These are phyloP conservation scores for Wickerhamomyces strasburgensis DNA, from an alignment of 805 yeast genomes.

Conservation along the genomic window DNA sequence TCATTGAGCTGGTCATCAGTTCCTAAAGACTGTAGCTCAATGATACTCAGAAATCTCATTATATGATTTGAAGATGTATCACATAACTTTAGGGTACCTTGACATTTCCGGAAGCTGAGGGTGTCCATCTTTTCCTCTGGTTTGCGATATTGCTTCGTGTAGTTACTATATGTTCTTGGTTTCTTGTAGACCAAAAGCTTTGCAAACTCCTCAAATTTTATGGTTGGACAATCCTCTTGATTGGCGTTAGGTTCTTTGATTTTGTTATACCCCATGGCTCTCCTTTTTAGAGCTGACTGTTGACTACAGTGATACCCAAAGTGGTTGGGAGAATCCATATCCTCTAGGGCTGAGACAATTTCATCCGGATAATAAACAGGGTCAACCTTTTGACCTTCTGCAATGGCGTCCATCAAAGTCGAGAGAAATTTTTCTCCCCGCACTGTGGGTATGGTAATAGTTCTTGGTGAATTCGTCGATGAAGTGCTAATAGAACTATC, in stretches of 20 bases:
- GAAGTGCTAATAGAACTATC: not conserved
- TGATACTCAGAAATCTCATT: too few species aligned
- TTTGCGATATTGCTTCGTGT: too few species aligned
- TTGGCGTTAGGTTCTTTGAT: not conserved
- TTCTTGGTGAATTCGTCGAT: not conserved
- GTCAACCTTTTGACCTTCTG: not conserved
- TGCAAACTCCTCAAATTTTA: not conserved
- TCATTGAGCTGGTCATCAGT: too few species aligned
- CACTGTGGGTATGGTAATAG: not conserved
- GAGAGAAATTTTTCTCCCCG: not conserved
- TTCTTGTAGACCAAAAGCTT: not conserved
- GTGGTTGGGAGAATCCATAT: not conserved
- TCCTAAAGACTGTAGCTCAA: too few species aligned
- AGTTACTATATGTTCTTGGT: too few species aligned
- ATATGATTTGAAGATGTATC: too few species aligned
- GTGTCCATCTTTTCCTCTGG: too few species aligned
- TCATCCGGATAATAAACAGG: not conserved
- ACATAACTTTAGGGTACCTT: too few species aligned
- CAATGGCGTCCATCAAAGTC: not conserved
- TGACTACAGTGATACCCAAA: too few species aligned
- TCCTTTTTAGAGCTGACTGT: too few species aligned
- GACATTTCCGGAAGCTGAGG: too few species aligned
- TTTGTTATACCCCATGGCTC: too few species aligned
- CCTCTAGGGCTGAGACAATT: not conserved
- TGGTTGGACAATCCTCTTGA: not conserved